Base-by-base conservation (phyloP, 306 rosid genomes). In the Parietaria judaica region DNA sequence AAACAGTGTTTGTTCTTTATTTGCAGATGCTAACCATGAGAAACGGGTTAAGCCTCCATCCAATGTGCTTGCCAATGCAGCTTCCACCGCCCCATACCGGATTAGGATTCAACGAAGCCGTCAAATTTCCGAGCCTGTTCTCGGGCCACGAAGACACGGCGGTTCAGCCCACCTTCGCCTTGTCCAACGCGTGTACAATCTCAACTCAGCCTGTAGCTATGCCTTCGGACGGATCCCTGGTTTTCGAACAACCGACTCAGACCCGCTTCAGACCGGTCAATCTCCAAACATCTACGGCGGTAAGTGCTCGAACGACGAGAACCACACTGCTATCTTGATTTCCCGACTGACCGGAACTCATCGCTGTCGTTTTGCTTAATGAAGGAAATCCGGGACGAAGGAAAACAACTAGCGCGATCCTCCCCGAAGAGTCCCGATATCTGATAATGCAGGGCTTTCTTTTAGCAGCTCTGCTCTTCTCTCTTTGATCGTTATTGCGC, bases 21-120 rank as follows among this genome's bases (percentile, higher is more conserved):
- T 44, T 80, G 74, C 88, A 92, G 98, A 88, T 88, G 95, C 64
- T 88, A 72, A 74, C 85, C 51, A 60, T 80, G 84, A 86, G 94
- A 72, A 92, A 92, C 78, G 95, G 96, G 65, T 75, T 83, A 78
- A 86, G 89, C 78, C 71, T 84, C 82, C 98, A 88, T 67, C 95
- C 94, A 35, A 75, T 80, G 86, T 71, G 88, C 75, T 74, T 88
- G 61, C 79, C 96, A 44, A 60, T 68, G 72, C 66, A 72, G 63
- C 47, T 81, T 72, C 74, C 96, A 56, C 54, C 80, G 71, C 74
- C 96, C 73, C 84, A 68, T 58, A 54, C 69, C 4, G 86, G 83
- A 51, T 64, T 82, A 61, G 70, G 65, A 66, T 77, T 72, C 51
- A 90, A 80, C 7, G 85, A 78, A 23, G 78, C 62, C 56, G 68